Evolutionary conservation across 1,139 yeast species (phyloP), one percentile per base, ranked within the genome.

Genomic region (Fermentozyma sake): DNA sequence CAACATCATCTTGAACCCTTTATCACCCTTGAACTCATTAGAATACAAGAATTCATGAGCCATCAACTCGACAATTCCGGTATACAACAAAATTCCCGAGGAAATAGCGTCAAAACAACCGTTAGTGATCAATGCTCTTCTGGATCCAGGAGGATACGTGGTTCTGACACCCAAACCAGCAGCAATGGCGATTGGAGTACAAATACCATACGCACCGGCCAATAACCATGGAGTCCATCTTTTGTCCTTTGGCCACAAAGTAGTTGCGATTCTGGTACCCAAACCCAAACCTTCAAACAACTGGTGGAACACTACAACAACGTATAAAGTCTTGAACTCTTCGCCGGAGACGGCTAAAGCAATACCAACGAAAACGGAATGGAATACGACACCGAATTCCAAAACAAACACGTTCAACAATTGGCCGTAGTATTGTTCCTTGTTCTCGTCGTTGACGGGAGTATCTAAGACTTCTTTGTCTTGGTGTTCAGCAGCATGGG

Each of bases 201-300:
- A 72, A n/a, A 86, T 35, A 2, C 82, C 73, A 55, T 76, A 87
- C 3, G 68, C 79, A 4, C 63, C 19, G 18, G 77, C 78, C 39
- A 79, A 58, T 1, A 68, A 26, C 75, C 80, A 79, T 11, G 89
- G 87, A 15, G 78, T 66, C 40, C 43, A 55, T 31, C 52, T 44
- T 46, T 56, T 54, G 6, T 52, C 36, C 15, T 55, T 50, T 16
- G 84, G 81, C 87, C 91, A 84, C 19, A 69, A 61, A 4, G 84
- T 76, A 14, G 73, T 68, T 1, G 95, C 86, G 32, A 87, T 68
- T 52, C 96, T 73, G 6, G 95, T 74, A 29, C 96, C 96, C 44
- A 87, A 68, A 44, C 96, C 96, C 31, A 87, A 67, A 31, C 96
- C 96, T 64, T 87, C 96, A 53, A 87, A 87, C 61, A 82, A 71